These are phyloP conservation scores for Yamagishiella unicocca DNA, from an alignment of 139 green algal species.

Conservation along the genomic window DNA sequence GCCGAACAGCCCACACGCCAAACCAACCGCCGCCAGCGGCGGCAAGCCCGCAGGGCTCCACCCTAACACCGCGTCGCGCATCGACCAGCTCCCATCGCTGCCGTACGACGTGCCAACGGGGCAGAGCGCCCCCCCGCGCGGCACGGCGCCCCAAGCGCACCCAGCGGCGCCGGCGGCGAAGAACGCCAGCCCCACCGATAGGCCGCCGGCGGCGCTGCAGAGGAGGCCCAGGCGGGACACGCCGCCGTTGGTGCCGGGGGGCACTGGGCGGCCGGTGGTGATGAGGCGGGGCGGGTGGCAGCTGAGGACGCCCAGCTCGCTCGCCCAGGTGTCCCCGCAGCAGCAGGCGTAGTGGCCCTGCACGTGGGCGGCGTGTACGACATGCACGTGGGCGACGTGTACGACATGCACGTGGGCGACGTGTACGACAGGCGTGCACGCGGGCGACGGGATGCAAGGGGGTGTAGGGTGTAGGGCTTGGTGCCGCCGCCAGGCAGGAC, in stretches of 20 bases:
- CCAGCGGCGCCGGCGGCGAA: conserved; percentile 44
- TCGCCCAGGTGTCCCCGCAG: conserved; percentile 94
- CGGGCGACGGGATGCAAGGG: too few relatives aligned
- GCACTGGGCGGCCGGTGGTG: conserved; percentile 79
- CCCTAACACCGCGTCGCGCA: not conserved
- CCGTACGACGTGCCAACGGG: not conserved
- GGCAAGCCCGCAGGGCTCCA: not conserved
- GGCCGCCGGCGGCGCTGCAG: conserved; percentile 77
- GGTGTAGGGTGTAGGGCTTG: too few relatives aligned
- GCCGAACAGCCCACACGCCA: conserved; percentile 84
- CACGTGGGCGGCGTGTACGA: too few relatives aligned
- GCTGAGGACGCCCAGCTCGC: conserved; percentile 81
- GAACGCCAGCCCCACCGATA: conserved; percentile 80
- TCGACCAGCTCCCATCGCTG: not conserved
- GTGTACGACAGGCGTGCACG: too few relatives aligned
- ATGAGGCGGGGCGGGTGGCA: conserved; percentile 83
- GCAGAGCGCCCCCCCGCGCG: not conserved
- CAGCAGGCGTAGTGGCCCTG: conserved; percentile 92
- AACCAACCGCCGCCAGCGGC: conserved; percentile 68
- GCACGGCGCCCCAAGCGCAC: not conserved
- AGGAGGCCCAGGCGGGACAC: conserved; percentile 83
- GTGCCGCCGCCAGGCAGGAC: too few relatives aligned
- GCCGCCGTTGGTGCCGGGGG: conserved; percentile 89
- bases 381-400: too few relatives aligned
- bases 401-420: too few relatives aligned